Conservation (phyloP, 1,284 basidiomycete species). For the Ganoderma boninense region DNA sequence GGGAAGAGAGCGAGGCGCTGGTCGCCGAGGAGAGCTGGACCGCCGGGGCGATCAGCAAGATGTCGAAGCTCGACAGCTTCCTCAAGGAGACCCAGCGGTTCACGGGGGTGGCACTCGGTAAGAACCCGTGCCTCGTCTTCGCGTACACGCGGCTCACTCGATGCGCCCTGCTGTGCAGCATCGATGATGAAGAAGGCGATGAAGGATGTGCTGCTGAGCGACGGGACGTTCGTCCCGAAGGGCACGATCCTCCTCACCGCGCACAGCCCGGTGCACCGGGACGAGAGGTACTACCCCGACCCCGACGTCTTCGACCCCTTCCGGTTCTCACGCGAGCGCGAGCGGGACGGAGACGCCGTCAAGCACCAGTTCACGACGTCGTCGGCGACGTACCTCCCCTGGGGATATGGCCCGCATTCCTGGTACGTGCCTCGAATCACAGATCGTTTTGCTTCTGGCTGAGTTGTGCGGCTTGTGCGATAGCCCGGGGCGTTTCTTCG, state of each 20-base stretch:
- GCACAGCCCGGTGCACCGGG: slow-evolving; percentile 47
- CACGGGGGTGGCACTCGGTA: slow-evolving; percentile 41
- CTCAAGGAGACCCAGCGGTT: slow-evolving; percentile 55
- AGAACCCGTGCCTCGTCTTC: no score
- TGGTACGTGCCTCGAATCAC: slow-evolving; percentile 19
- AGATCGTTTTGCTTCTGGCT: no score
- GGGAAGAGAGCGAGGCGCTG: slow-evolving; percentile 53
- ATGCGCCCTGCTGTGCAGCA: slow-evolving; percentile 10
- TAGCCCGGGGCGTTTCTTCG: slow-evolving; percentile 34
- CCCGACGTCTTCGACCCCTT: slow-evolving; percentile 52
- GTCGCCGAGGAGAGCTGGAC: slow-evolving; percentile 50
- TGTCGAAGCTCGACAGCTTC: slow-evolving; percentile 62
- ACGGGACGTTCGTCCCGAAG: slow-evolving; percentile 52
- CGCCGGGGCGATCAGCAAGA: slow-evolving; percentile 50
- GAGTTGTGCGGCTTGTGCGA: no score
- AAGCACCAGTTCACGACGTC: slow-evolving; percentile 44
- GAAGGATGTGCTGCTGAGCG: slow-evolving; percentile 47
- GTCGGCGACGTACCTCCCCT: slow-evolving; percentile 33
- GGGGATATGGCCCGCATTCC: slow-evolving; percentile 37
- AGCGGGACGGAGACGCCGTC: slow-evolving; percentile 20
- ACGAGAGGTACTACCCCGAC: slow-evolving; percentile 49
- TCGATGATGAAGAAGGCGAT: slow-evolving; percentile 33
- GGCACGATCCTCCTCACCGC: slow-evolving; percentile 51
- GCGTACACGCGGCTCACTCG: no score
- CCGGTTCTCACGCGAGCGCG: slow-evolving; percentile 52